A percentile compares a stretch with the other conserved stretches of the same genome.
These are phyloP conservation scores for Forsythia suspensa DNA, from an alignment of 257 asterid species.

Conservation along the genomic window DNA sequence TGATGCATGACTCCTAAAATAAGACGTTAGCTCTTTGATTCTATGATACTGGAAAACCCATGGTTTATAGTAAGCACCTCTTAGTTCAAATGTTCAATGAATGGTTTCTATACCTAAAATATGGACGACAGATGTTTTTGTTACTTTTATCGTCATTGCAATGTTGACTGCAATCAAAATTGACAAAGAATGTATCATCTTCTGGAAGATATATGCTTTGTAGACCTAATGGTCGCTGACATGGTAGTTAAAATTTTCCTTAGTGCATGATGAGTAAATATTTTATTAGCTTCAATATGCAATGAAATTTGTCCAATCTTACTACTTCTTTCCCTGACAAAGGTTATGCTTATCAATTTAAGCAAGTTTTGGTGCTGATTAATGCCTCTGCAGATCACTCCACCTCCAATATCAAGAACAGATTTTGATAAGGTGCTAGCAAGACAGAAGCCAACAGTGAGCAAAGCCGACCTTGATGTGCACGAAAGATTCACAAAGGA, in stretches of 20 bases:
- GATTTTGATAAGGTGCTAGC: conserved; percentile 43
- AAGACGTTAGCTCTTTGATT: neutral
- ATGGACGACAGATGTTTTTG: neutral
- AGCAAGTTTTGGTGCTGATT: neutral
- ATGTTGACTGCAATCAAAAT: neutral
- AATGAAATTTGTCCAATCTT: neutral
- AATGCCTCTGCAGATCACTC: conserved; percentile 27
- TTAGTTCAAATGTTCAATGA: too few species aligned
- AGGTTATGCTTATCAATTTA: neutral
- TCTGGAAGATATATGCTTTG: neutral
- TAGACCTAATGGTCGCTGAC: neutral
- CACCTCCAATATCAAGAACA: conserved; percentile 40
- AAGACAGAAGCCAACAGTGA: conserved; percentile 42
- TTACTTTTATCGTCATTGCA: neutral
- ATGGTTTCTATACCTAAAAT: neutral
- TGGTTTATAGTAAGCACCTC: neutral
- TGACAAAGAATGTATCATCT: neutral
- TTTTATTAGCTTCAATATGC: neutral
- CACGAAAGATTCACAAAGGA: conserved; percentile 48
- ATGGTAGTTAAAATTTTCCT: neutral
- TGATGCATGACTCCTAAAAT: neutral
- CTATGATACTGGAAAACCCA: neutral
- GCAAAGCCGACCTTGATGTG: conserved; percentile 46
- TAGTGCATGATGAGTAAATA: neutral
- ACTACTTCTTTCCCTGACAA: neutral